Base-by-base conservation (phyloP, 2,329 filamentous ascomycete species). In the Hymenotorrendiella dingleyae region DNA sequence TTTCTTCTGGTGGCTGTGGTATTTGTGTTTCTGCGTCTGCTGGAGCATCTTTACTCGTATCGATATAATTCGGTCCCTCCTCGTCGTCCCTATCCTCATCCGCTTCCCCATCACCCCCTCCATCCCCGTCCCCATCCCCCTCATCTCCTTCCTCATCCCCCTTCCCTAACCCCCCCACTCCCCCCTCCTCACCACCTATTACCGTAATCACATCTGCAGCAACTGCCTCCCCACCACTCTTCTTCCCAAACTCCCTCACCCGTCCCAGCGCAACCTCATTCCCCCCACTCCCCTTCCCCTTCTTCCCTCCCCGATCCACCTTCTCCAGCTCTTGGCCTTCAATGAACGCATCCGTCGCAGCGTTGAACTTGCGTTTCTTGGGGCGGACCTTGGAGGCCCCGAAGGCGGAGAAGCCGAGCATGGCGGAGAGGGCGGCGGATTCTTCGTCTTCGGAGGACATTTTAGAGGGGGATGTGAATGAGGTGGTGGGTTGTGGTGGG, bases 321-420 rank as follows among this genome's bases (percentile, higher is more conserved):
- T 47, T 48, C 12, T 45, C 58, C 41, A 58, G 55, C 42, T 52
- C 62, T 54, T 53, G 58, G 12, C 58, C 60, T 40, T 64, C 63
- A 33, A 72, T 62, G 43, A 71, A 69, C 27, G 72, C 73, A 53
- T 76, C 76, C 37, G 64, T 67, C 21, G 69, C 64, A 14, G 73
- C 68, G 55, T 84, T 79, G 62, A 78, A 82, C 57, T 81, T 82
- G 47, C 83, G 74, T 61, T 84, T 84, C 17, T 62, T 84, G 86
- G 32, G 70, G 33, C 1, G 72, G 66, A 3, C 63, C 66, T 40
- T 67, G 60, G 52, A 74, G 68, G 66, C 63, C 52, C 84, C 84
- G 58, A 90, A 90, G 44, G 76, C 73, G 7, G 80, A 74, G 63
- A 89, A 89, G 49, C 85, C 85, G 80, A 89, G 83, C 35, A 76